Evolutionary conservation across 257 asterid species (phyloP).

Genomic region (Coffea canephora): DNA sequence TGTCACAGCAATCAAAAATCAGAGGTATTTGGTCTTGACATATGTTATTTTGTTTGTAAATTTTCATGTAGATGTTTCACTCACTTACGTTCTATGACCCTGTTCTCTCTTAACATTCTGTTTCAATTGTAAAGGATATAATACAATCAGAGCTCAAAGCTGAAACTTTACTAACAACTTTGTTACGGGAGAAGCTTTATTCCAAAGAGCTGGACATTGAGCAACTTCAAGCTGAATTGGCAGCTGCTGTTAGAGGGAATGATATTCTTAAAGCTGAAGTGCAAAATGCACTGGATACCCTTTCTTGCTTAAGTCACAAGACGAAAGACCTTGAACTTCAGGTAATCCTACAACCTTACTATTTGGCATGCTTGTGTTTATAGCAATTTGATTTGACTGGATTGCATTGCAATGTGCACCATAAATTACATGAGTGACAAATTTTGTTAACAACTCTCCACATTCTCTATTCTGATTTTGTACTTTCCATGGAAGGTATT

Average conservation of each 20-base stretch:
- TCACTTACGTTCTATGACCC: neutral
- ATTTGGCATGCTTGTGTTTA: neutral
- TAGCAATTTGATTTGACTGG: neutral
- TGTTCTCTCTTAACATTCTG: conserved; percentile 13
- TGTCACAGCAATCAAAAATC: conserved; percentile 36
- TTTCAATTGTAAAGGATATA: conserved; percentile 47
- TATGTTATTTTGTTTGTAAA: neutral
- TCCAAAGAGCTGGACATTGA: conserved; percentile 74
- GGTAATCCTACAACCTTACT: conserved; percentile 36
- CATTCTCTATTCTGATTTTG: neutral
- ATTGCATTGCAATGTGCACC: neutral
- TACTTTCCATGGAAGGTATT: neutral
- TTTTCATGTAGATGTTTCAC: conserved; percentile 6
- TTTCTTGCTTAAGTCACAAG: conserved; percentile 74
- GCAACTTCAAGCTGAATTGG: conserved; percentile 92
- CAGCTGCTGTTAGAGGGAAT: conserved; percentile 74
- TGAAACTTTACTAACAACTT: conserved; percentile 73
- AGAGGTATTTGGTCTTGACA: conserved; percentile 43
- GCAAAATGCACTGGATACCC: conserved; percentile 72
- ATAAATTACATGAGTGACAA: neutral
- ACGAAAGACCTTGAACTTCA: conserved; percentile 86
- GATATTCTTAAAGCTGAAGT: conserved; percentile 83
- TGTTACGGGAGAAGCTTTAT: conserved; percentile 84
- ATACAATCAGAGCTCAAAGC: conserved; percentile 69
- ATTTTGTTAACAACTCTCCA: neutral